Percentiles rank a stretch among this genome's conserved stretches.
phyloP scores from a whole-genome alignment of 805 yeast species.

The baker's yeast (Saccharomyces cerevisiae) region DNA sequence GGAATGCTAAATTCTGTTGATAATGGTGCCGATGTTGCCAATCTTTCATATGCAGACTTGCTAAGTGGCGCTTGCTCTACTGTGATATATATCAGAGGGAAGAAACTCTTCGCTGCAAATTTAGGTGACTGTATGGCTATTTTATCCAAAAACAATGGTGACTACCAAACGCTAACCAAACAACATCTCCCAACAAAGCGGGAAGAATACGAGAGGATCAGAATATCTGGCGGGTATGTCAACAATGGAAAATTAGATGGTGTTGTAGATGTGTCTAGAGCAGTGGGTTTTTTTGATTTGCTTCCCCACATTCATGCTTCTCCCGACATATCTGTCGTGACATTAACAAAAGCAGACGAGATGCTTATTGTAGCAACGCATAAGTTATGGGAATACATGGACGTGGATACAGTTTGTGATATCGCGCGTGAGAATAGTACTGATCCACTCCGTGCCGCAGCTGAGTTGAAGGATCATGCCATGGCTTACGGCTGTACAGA shows the following conservation, averaged over 20 bases:
- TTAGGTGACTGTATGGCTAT: conserved; percentile 86
- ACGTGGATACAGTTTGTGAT: conserved; percentile 83
- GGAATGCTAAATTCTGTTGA: conserved; percentile 41
- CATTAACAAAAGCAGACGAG: conserved; percentile 65
- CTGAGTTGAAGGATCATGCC: conserved; percentile 87
- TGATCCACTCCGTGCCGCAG: conserved; percentile 87
- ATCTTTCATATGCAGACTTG: conserved; percentile 56
- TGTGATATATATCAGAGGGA: conserved; percentile 66
- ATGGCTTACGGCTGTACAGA: conserved; percentile 82
- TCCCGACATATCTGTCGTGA: conserved; percentile 63
- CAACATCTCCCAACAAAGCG: conserved; percentile 79
- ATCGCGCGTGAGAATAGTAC: conserved; percentile 72
- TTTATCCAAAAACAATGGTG: conserved; percentile 73
- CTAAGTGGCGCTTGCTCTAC: conserved; percentile 81
- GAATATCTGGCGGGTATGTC: conserved; percentile 88
- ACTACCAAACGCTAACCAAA: conserved; percentile 59
- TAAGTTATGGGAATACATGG: conserved; percentile 77
- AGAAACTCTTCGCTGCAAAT: conserved; percentile 69
- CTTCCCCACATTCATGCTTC: conserved; percentile 85
- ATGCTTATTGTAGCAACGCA: conserved; percentile 76
- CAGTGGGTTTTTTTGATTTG: conserved; percentile 81
- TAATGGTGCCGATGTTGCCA: conserved; percentile 37
- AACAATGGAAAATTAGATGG: conserved; percentile 83
- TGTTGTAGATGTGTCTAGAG: conserved; percentile 72
- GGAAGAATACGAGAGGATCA: conserved; percentile 72